Conservation (phyloP, 2,329 filamentous ascomycete genomes). For the Atkinsonella hypoxylon region DNA sequence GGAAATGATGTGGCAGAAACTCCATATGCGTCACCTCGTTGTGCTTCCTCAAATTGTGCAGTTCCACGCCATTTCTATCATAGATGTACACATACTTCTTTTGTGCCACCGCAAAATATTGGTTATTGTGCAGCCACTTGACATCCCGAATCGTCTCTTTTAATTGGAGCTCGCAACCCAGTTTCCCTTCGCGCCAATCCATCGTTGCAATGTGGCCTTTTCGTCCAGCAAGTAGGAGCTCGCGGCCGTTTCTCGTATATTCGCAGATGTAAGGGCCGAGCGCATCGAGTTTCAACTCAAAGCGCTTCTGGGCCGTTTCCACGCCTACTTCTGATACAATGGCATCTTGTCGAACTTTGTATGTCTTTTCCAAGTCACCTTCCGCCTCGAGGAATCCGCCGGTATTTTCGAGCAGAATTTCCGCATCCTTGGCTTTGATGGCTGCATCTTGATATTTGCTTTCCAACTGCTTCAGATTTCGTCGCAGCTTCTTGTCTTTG, state of each 20-base stretch:
- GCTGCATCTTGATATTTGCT: constrained; percentile 70
- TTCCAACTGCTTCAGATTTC: constrained; percentile 69
- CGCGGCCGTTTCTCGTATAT: constrained; percentile 80
- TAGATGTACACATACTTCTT: constrained; percentile 98
- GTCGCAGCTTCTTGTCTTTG: constrained; percentile 81
- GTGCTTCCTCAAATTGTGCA: constrained; percentile 85
- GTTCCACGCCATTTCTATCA: constrained; percentile 77
- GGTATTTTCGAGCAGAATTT: constrained; percentile 83
- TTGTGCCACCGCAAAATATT: constrained; percentile 88
- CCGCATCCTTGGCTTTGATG: constrained; percentile 82
- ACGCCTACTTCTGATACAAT: constrained; percentile 63
- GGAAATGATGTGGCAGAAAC: constrained; percentile 91
- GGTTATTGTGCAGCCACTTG: constrained; percentile 88
- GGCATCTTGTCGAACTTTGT: constrained; percentile 82
- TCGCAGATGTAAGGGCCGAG: constrained; percentile 82
- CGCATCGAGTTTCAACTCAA: constrained; percentile 72
- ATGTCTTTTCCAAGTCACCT: constrained; percentile 78
- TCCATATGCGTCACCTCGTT: constrained; percentile 88
- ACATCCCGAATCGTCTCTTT: constrained; percentile 83
- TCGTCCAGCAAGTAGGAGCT: constrained; percentile 72
- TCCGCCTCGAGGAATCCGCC: constrained; percentile 82
- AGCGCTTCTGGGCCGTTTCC: constrained; percentile 83
- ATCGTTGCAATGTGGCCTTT: constrained; percentile 95
- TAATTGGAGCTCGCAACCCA: constrained; percentile 84
- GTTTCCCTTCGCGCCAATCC: constrained; percentile 87